Conservation (phyloP, 2,329 filamentous ascomycete species). For the Thermoascus crustaceus region DNA sequence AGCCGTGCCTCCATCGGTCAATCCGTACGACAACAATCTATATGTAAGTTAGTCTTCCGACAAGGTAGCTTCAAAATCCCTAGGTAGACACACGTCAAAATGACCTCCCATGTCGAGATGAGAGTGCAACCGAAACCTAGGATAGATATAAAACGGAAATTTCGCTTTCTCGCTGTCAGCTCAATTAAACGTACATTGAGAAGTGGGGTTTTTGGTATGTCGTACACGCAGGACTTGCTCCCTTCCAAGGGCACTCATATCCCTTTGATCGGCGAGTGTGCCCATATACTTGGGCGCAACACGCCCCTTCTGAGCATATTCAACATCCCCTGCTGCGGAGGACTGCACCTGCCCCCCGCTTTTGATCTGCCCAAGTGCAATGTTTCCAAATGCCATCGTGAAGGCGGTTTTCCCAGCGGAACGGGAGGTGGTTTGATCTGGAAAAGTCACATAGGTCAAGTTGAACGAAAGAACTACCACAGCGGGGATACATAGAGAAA, state of each 20-base stretch:
- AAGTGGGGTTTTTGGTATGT: too few species aligned
- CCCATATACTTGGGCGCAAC: conserved; percentile 31
- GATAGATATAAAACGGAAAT: conserved; percentile 39
- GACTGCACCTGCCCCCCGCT: conserved; percentile 3
- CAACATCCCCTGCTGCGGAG: conserved; percentile 9
- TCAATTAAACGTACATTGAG: too few species aligned
- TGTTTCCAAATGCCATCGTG: conserved; percentile 9
- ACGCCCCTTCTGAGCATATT: conserved; percentile 17
- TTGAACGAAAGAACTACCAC: too few species aligned
- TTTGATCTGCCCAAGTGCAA: conserved; percentile 1
- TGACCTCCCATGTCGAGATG: conserved; percentile 37
- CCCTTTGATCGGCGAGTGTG: conserved; percentile 26
- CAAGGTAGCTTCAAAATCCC: conserved; percentile 3
- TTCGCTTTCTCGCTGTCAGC: too few species aligned
- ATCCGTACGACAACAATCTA: conserved; percentile 21
- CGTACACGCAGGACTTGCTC: conserved; percentile 31
- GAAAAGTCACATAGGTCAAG: not conserved
- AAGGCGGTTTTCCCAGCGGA: too few species aligned
- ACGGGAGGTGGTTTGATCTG: not conserved
- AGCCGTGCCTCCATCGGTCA: conserved; percentile 31
- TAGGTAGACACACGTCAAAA: conserved; percentile 27
- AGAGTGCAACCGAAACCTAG: conserved; percentile 38
- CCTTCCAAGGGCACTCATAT: conserved; percentile 33
- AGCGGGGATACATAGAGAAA: too few species aligned
- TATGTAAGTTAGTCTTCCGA: conserved; percentile 8